phyloP scores from a whole-genome alignment of 805 yeast genomes.

The Candida bentonensis region DNA sequence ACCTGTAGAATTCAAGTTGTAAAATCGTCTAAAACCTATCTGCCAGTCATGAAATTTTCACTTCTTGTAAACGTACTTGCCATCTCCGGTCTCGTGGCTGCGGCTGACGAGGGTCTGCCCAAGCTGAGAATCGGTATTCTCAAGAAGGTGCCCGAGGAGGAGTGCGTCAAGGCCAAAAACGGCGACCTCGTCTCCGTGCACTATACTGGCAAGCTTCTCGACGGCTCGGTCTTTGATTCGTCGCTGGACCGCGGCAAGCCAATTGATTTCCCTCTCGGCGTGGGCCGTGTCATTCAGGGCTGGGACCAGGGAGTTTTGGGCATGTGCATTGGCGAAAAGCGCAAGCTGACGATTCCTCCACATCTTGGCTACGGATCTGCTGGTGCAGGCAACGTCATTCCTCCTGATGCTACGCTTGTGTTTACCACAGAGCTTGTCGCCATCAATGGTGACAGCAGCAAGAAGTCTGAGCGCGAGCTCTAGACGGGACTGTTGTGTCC shows the following conservation, averaged over 20 bases:
- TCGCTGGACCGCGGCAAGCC: constrained; percentile 55
- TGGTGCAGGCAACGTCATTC: constrained; percentile 68
- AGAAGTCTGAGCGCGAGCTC: neutral
- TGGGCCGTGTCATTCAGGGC: constrained; percentile 70
- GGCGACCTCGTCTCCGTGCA: constrained; percentile 69
- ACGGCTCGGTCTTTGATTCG: constrained; percentile 65
- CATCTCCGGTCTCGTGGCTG: constrained; percentile 3
- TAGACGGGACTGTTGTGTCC: no score
- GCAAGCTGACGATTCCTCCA: constrained; percentile 69
- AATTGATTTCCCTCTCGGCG: constrained; percentile 57
- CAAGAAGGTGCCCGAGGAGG: constrained; percentile 32
- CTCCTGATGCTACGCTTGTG: constrained; percentile 60
- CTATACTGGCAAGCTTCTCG: constrained; percentile 56
- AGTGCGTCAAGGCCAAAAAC: constrained; percentile 43
- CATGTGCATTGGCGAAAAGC: constrained; percentile 82
- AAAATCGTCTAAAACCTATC: no score
- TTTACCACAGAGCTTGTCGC: constrained; percentile 54
- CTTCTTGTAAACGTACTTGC: neutral
- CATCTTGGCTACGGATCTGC: constrained; percentile 56
- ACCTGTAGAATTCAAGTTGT: no score
- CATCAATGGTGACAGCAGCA: constrained; percentile 26
- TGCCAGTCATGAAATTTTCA: neutral
- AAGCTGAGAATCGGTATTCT: constrained; percentile 24
- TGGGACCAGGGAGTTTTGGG: constrained; percentile 80
- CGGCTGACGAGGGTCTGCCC: constrained; percentile 11